Evolutionary conservation across 306 rosid species (phyloP).

Genomic region (Senna tora): DNA sequence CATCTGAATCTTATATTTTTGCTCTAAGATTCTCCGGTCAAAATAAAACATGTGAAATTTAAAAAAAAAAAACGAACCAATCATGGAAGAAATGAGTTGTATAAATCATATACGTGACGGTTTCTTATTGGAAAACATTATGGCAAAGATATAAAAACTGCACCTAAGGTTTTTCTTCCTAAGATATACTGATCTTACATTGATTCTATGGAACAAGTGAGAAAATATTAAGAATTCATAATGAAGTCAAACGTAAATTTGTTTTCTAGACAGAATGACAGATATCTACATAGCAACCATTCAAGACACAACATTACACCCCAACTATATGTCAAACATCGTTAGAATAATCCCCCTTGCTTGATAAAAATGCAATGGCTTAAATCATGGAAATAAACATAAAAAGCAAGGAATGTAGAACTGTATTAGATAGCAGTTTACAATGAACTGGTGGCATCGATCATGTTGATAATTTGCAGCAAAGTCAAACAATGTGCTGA

Average conservation of each 20-base stretch:
- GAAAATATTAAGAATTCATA: slow-evolving; percentile 1
- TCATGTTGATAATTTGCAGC: neutral
- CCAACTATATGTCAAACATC: neutral
- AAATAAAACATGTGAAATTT: no score
- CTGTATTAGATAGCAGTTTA: neutral
- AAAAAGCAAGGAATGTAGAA: neutral
- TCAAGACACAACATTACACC: slow-evolving; percentile 6
- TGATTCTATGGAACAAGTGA: slow-evolving; percentile 2
- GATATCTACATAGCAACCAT: slow-evolving; percentile 9
- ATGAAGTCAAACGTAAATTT: neutral
- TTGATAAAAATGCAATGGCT: neutral
- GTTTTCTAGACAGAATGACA: neutral
- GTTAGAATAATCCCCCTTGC: neutral
- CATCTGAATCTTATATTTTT: neutral
- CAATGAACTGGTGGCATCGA: neutral
- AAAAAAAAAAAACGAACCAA: no score
- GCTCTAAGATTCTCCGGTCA: no score
- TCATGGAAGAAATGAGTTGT: no score
- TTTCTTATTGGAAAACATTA: no score
- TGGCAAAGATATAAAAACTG: no score
- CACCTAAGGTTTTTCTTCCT: no score
- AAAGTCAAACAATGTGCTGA: neutral
- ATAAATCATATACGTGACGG: no score
- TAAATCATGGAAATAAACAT: neutral
- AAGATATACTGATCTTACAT: neutral